Evolutionary conservation across 495 filamentous ascomycete species (phyloP).

Genomic region (Talaromyces liani): DNA sequence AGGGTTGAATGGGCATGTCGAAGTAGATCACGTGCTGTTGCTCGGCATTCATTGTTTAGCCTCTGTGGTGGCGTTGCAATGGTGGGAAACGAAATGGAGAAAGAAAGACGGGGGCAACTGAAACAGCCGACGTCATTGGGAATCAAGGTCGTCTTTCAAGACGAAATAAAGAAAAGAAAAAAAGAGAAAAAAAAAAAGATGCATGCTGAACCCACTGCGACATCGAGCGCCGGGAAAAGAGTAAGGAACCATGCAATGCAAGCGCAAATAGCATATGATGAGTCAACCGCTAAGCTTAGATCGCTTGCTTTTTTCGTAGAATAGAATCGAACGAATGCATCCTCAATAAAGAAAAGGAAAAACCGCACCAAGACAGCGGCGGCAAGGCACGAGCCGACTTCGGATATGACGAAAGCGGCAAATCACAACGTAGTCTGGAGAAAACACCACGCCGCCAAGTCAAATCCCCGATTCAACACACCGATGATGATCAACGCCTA

Average conservation of each 20-base stretch:
- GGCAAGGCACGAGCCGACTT: not conserved
- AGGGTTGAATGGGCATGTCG: not conserved
- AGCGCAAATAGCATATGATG: not conserved
- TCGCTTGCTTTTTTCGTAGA: not conserved
- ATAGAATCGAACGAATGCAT: not conserved
- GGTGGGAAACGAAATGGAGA: not conserved
- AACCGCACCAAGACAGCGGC: not conserved
- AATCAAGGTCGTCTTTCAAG: not conserved
- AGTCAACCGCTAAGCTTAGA: not conserved
- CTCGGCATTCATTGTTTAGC: not conserved
- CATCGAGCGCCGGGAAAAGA: slow-evolving; percentile 7
- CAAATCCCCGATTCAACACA: not conserved
- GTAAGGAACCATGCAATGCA: slow-evolving; percentile 3
- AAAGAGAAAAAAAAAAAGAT: not conserved
- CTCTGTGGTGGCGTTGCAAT: not conserved
- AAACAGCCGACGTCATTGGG: not conserved
- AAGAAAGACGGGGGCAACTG: not conserved
- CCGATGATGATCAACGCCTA: slow-evolving; percentile 5
- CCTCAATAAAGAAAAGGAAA: not conserved
- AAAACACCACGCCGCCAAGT: not conserved
- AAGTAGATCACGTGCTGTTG: not conserved
- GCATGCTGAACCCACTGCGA: slow-evolving; percentile 5
- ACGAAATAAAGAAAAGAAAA: not conserved
- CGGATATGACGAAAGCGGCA: slow-evolving; percentile 1
- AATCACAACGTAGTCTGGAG: not conserved